Evolutionary conservation across 2,329 filamentous ascomycete species (phyloP).

Genomic region (Apiospora arundinis): DNA sequence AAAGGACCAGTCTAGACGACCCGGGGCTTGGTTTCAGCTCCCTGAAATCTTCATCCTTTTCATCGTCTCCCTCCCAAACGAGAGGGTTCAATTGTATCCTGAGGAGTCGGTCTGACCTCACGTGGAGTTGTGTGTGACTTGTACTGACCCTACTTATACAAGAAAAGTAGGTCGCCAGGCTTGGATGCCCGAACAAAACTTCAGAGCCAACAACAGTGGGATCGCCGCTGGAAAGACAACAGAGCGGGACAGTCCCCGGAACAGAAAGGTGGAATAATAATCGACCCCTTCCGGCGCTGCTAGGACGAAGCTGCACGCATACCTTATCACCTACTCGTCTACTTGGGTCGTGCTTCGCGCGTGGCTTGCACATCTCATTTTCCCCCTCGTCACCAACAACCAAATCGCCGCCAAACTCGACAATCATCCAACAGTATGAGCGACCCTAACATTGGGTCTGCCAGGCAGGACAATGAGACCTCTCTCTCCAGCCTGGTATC

Average conservation of each 20-base stretch:
- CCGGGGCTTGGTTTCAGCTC: background rate
- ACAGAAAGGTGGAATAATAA: constrained; percentile 5
- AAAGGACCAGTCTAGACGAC: constrained; percentile 13
- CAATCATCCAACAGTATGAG: constrained; percentile 32
- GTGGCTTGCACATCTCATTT: background rate
- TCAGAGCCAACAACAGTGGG: background rate
- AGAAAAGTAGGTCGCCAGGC: background rate
- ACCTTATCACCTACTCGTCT: background rate
- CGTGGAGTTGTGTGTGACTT: background rate
- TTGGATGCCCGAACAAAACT: background rate
- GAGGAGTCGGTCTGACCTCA: background rate
- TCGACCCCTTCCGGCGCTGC: background rate
- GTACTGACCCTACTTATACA: constrained; percentile 8
- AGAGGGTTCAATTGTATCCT: background rate
- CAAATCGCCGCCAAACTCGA: constrained; percentile 5
- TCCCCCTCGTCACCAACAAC: constrained; percentile 4
- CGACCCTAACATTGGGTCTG: constrained; percentile 28
- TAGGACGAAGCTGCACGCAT: background rate
- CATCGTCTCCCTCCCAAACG: constrained; percentile 12
- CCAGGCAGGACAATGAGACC: background rate
- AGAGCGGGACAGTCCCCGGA: background rate
- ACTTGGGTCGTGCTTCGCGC: background rate
- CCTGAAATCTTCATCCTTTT: background rate
- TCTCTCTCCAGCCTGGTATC: constrained; percentile 42
- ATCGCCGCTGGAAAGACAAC: background rate